These are phyloP conservation scores for Handroanthus guayacan DNA, from an alignment of 257 asterid species.

Conservation along the genomic window DNA sequence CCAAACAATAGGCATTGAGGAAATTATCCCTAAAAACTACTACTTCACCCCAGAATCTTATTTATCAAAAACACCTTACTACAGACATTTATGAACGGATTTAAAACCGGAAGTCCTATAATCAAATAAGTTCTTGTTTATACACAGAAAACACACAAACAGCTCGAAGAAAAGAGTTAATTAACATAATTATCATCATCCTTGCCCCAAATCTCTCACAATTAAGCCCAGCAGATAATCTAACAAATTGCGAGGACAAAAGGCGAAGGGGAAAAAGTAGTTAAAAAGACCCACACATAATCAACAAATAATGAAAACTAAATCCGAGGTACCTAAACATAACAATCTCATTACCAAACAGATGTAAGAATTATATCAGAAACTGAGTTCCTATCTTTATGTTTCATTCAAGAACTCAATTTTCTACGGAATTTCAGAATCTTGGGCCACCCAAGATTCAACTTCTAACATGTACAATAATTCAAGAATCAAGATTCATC, in stretches of 20 bases:
- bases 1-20: too few species aligned
- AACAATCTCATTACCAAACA: background rate
- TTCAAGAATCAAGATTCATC: slow-evolving; percentile 4
- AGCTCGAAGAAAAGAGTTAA: background rate
- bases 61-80: background rate
- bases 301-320: too few species aligned
- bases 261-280: background rate
- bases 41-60: too few species aligned
- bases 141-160: background rate
- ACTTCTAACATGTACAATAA: background rate
- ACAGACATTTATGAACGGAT: background rate
- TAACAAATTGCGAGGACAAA: too few species aligned
- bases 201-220: slow-evolving; percentile 27
- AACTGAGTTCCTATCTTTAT: background rate
- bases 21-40: too few species aligned
- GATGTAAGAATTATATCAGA: background rate
- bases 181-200: background rate
- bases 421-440: background rate
- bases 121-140: slow-evolving; percentile 12
- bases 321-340: background rate
- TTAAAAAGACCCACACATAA: background rate
- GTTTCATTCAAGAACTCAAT: slow-evolving; percentile 4
- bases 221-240: background rate
- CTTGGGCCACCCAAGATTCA: background rate
- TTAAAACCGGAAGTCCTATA: background rate